Evolutionary conservation across 2,329 filamentous ascomycete genomes (phyloP).

Genomic region (Paraphoma sp.): DNA sequence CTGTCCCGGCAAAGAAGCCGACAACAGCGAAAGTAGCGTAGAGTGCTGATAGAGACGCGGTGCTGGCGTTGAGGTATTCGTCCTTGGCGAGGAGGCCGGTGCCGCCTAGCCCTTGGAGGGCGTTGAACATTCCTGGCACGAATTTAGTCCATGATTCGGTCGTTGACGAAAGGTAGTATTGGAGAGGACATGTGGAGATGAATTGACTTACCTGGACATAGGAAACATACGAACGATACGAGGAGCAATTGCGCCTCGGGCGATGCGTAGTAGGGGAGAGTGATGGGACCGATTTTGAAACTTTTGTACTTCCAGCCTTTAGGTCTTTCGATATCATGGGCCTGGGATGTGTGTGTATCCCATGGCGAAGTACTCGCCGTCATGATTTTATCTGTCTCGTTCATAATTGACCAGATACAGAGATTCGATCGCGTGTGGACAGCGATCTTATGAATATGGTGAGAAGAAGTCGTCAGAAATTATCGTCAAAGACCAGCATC

Average conservation of each 20-base stretch:
- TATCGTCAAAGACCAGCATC: too few relatives aligned
- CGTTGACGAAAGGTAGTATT: not conserved
- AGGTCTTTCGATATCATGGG: conserved; percentile 22
- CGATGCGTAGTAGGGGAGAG: conserved; percentile 53
- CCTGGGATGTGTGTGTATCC: conserved; percentile 1
- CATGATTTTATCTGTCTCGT: not conserved
- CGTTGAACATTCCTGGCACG: conserved; percentile 54
- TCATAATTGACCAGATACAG: not conserved
- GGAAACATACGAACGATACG: conserved; percentile 57
- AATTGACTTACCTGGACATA: conserved; percentile 48
- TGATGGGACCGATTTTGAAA: conserved; percentile 47
- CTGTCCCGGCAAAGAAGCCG: conserved; percentile 69
- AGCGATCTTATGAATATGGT: too few relatives aligned
- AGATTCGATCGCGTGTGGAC: too few relatives aligned
- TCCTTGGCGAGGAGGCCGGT: conserved; percentile 51
- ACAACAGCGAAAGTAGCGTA: conserved; percentile 72
- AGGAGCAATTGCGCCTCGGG: conserved; percentile 54
- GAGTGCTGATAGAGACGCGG: conserved; percentile 68
- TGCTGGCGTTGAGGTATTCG: conserved; percentile 57
- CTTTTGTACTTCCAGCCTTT: conserved; percentile 53
- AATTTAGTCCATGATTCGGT: conserved; percentile 9
- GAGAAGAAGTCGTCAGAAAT: too few relatives aligned
- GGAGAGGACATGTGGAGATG: too few relatives aligned
- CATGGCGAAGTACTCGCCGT: not conserved
- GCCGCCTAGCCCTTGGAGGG: conserved; percentile 54